Base-by-base conservation (phyloP, 441 rosid genomes). In the Flueggea neowawraea region DNA sequence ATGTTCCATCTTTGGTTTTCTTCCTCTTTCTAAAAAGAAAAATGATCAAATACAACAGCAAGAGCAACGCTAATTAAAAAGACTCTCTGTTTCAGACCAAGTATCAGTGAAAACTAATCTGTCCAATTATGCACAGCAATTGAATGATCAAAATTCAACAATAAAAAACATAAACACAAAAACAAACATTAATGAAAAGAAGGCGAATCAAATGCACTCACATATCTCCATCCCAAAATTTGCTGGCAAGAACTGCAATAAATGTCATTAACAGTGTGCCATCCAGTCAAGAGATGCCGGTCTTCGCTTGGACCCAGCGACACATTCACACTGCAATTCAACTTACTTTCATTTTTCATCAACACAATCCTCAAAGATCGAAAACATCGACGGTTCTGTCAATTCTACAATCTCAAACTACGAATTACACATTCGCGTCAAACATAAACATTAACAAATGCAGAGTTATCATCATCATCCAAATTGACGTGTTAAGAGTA, bases 221-320 rank as follows among this genome's bases (percentile, higher is more conserved):
- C 82, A 66, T 80, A 77, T 80, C 57, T 75, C 82, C 85, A 80
- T 16, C 85, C 82, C 16, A 80, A 16, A 4, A 77, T 55, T 57
- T 78, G 76, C 17, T 67, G 78, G 71, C 80, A 80, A 55, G 82
- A 80, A 70, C 80, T 75, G 63, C 85, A 80, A 39, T 67, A 75
- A 56, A 80, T 73, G 60, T 80, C 82, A 43, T 67, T 75, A 16
- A 80, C 76, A 12, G 54, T 63, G 62, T 77, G 85, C 68, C 72
- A 64, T 58, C 85, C 82, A 9, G 71, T 80, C 5, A 39, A 6
- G 8, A 80, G 67, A 36, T 44, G 31, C 39, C 82, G 72, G n/a
- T 72, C 70, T 70, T 80, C 80, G 6, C 44, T 48, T 0, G 82
- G 80, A 12, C 84, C 84, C 12, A 73, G 62, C 33, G 55, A 61